A percentile compares a stretch with the other conserved stretches of the same genome.
Evolutionary conservation across 345 rosid genomes (phyloP).

Genomic region (Limnanthes douglasii): DNA sequence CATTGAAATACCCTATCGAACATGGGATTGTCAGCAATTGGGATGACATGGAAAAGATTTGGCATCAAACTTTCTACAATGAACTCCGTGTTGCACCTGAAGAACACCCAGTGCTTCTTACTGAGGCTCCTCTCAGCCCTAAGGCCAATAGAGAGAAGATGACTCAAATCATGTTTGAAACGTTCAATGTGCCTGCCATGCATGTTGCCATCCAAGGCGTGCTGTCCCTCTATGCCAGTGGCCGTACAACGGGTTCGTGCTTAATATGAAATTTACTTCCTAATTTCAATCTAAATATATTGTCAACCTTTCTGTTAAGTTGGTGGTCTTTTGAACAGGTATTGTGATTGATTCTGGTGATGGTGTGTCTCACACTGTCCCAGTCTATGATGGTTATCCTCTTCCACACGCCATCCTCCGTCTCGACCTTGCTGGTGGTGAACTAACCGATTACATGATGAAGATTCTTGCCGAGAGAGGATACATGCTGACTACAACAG

Average conservation of each 20-base stretch:
- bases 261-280: neutral
- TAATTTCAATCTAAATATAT: neutral
- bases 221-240: conserved; percentile 85
- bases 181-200: conserved; percentile 87
- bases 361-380: conserved; percentile 92
- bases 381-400: conserved; percentile 81
- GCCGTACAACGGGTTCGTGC: conserved; percentile 83
- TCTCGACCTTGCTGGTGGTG: conserved; percentile 88
- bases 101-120: conserved; percentile 63
- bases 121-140: conserved; percentile 94
- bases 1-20: conserved; percentile 72
- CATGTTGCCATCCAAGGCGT: conserved; percentile 95
- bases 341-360: conserved; percentile 91
- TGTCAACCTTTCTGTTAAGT: neutral
- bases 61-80: conserved; percentile 93
- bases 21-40: conserved; percentile 93
- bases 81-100: conserved; percentile 97
- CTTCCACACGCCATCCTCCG: conserved; percentile 87
- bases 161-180: conserved; percentile 96
- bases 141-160: conserved; percentile 97
- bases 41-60: conserved; percentile 96
- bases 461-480: conserved; percentile 94
- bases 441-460: conserved; percentile 76
- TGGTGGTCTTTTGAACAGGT: conserved; percentile 23
- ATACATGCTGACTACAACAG: conserved; percentile 89